Evolutionary conservation across 441 rosid species (phyloP), one percentile per base, ranked within the genome.

Genomic region (Populus hybrid): DNA sequence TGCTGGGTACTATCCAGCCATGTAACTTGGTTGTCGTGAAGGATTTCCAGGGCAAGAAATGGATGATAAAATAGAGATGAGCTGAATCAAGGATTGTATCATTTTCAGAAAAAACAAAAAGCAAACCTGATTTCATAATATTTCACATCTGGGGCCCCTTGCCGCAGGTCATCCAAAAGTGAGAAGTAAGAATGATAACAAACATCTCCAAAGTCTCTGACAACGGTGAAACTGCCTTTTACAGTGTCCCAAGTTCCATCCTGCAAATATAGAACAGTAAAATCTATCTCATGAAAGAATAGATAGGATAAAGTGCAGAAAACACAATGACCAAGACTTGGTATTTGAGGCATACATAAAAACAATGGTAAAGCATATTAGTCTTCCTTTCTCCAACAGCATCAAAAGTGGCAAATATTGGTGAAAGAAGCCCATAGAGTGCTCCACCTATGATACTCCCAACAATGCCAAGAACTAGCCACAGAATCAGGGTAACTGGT

Each of bases 201-300:
- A 79, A 92, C 88, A 83, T 95, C 99, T 64, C 2, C 63, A 81
- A 92, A 90, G 82, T 95, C 99, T 28, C 82, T 82, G 78, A 92
- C 85, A 75, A 88, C 83, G 9, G 93, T 95, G 83, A 83, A 88
- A 85, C 94, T 83, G 6, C 87, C 87, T 83, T 85, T 69, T 67
- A 94, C 67, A 28, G 94, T 89, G 81, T 89, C 87, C 95, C 95
- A 90, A 73, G 98, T 95, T 79, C 98, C 99, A 87, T 94, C 95
- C 98, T 95, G 86, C n/a, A 82, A 79, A 81, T 32, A 30, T 14
- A 50, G 46, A 67, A 42, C 40, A 40, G 23, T 69, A 5, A 50
- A 5, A 57, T 80, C 76, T 28, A 67, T 28, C 67, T 9, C 59
- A 84, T 18, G 3, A 6, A 70, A 72, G 34, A 32, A 2, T 70